Evolutionary conservation across 2,329 filamentous ascomycete species (phyloP), one percentile per base, ranked within the genome.

Genomic region (Apiospora hydei): DNA sequence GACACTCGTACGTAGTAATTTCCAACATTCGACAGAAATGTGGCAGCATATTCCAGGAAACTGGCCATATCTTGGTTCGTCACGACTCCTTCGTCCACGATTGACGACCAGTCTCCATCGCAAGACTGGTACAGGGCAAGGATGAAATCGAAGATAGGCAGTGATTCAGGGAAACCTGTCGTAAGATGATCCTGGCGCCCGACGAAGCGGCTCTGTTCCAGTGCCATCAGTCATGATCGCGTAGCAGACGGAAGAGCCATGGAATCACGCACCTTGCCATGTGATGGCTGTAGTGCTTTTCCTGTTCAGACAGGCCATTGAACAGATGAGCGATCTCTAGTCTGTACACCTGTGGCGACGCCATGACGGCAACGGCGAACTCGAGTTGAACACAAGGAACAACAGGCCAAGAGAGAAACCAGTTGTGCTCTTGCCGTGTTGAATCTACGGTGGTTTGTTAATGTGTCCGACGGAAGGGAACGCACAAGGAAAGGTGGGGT

Each of bases 241-340:
- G 24, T 53, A 30, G 7, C 21, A n/a, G n/a, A n/a, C n/a, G n/a
- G n/a, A n/a, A n/a, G n/a, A n/a, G n/a, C n/a, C n/a, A n/a, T n/a
- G n/a, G n/a, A n/a, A n/a, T n/a, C n/a, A n/a, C n/a, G n/a, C 74
- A 80, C 80, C 79, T 76, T 51, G 78, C 77, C 78, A 92, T 87
- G 76, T 88, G 88, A 80, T 93, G 90, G 24, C 90, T 89, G 82
- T 93, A 93, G 80, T 88, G 86, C 80, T 91, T 90, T 80, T 92
- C 85, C 72, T 87, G 80, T 49, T 84, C 78, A 26, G 80, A 84
- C 67, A 90, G 81, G 38, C 84, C 85, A 61, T 91, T 87, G 77
- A 93, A 93, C 68, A 76, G 75, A 16, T 67, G 47, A 38, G 70
- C 72, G 47, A 79, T 73, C 26, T 72, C 72, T 18, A 78, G 53